A percentile compares a stretch with the other conserved stretches of the same genome.
Evolutionary conservation across 2,329 filamentous ascomycete genomes (phyloP).

Genomic region (Aaosphaeria arxii): DNA sequence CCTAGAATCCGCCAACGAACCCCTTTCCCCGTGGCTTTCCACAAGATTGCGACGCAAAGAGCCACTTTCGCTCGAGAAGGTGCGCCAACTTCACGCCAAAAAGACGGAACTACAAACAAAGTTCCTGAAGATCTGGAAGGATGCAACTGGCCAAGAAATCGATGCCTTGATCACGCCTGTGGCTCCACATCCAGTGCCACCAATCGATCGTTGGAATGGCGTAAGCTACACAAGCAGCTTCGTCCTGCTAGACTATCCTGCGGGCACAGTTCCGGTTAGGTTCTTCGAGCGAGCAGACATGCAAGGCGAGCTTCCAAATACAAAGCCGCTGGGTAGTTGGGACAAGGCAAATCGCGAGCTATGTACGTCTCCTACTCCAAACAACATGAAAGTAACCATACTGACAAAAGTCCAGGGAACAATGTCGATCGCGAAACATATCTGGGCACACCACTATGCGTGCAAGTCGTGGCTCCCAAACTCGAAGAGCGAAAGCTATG

Average conservation of each 20-base stretch:
- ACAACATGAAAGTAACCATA: neutral
- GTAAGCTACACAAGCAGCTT: slow-evolving; percentile 62
- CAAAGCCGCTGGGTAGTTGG: slow-evolving; percentile 51
- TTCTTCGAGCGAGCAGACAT: slow-evolving; percentile 50
- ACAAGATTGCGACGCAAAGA: slow-evolving; percentile 50
- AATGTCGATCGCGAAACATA: slow-evolving; percentile 54
- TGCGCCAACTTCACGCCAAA: slow-evolving; percentile 53
- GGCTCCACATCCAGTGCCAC: slow-evolving; percentile 61
- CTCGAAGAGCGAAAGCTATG: slow-evolving; percentile 54
- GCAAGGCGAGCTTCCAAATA: slow-evolving; percentile 42
- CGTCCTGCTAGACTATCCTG: slow-evolving; percentile 61
- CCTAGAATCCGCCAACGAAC: slow-evolving; percentile 54
- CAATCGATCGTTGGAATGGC: slow-evolving; percentile 61
- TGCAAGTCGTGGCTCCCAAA: slow-evolving; percentile 57
- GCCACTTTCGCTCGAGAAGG: slow-evolving; percentile 45
- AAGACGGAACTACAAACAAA: slow-evolving; percentile 53
- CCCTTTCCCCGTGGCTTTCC: slow-evolving; percentile 59
- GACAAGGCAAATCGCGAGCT: slow-evolving; percentile 59
- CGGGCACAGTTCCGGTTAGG: slow-evolving; percentile 56
- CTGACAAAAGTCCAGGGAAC: slow-evolving; percentile 25
- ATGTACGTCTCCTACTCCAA: slow-evolving; percentile 38
- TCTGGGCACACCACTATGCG: slow-evolving; percentile 52
- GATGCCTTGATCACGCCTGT: slow-evolving; percentile 64
- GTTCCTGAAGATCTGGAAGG: slow-evolving; percentile 57
- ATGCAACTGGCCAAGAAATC: slow-evolving; percentile 40